Conservation (phyloP, 257 asterid genomes). For the Lantana camara region DNA sequence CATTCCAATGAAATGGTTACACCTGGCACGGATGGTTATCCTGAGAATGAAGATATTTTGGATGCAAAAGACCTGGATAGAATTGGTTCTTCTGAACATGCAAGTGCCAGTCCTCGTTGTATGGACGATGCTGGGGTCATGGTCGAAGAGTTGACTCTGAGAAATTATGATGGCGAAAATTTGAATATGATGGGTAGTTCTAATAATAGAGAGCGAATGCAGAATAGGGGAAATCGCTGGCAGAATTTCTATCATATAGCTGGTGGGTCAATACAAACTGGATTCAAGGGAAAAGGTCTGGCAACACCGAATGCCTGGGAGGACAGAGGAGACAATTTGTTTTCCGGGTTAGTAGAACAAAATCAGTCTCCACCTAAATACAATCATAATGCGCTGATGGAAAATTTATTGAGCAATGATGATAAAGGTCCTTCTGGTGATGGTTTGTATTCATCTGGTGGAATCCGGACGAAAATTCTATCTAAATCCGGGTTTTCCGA, state of each 20-base stretch:
- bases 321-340: conserved; percentile 47
- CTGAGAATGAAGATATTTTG: conserved; percentile 41
- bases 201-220: conserved; percentile 52
- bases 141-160: conserved; percentile 80
- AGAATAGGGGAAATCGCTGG: conserved; percentile 58
- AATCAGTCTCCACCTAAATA: conserved; percentile 34
- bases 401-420: conserved; percentile 39
- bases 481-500: conserved; percentile 84
- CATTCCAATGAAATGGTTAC: conserved; percentile 66
- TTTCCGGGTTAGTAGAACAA: conserved; percentile 54
- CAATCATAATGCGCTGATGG: conserved; percentile 32
- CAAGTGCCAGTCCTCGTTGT: conserved; percentile 83
- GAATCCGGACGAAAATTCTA: conserved; percentile 74
- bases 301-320: conserved; percentile 52
- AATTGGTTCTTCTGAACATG: conserved; percentile 82
- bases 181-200: conserved; percentile 58
- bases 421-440: conserved; percentile 44
- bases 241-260: conserved; percentile 65
- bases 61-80: conserved; percentile 63
- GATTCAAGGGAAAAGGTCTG: conserved; percentile 55
- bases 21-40: conserved; percentile 52
- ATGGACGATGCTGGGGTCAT: conserved; percentile 63
- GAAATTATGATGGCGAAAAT: conserved; percentile 62
- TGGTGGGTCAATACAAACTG: conserved; percentile 59
- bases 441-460: conserved; percentile 55